phyloP scores from a whole-genome alignment of 331 rosid genomes.

The Quercus lobata region DNA sequence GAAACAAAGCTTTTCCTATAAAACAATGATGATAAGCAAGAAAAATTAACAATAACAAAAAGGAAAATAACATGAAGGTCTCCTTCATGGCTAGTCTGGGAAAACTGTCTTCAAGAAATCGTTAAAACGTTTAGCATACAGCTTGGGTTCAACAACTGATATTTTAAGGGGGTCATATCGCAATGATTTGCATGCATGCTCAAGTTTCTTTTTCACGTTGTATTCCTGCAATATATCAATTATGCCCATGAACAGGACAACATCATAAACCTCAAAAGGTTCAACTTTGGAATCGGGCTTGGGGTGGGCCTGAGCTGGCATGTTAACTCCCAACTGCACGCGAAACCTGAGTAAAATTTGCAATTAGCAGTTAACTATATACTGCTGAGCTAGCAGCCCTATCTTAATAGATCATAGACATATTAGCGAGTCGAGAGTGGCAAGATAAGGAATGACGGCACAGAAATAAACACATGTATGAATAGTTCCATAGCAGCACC shows the following conservation, averaged over 20 bases:
- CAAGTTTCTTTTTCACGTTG: slow-evolving; percentile 58
- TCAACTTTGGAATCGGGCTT: slow-evolving; percentile 55
- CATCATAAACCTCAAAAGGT: slow-evolving; percentile 70
- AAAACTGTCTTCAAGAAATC: slow-evolving; percentile 58
- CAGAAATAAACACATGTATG: neutral
- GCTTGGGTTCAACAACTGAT: slow-evolving; percentile 66
- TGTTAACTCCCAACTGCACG: slow-evolving; percentile 87
- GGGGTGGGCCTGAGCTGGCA: slow-evolving; percentile 72
- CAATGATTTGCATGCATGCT: slow-evolving; percentile 57
- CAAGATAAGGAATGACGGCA: neutral
- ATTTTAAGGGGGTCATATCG: slow-evolving; percentile 45
- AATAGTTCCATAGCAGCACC: neutral
- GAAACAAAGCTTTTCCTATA: neutral
- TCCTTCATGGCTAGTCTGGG: slow-evolving; percentile 34
- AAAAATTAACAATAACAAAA: neutral
- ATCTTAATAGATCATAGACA: neutral
- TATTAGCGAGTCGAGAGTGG: neutral
- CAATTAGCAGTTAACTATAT: neutral
- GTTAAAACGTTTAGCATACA: slow-evolving; percentile 64
- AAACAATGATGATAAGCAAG: neutral
- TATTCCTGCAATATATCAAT: slow-evolving; percentile 80
- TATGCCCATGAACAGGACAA: slow-evolving; percentile 79
- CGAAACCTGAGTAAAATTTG: slow-evolving; percentile 46
- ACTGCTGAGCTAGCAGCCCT: neutral
- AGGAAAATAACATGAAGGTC: neutral